Base-by-base conservation (phyloP, 768 basidiomycete genomes). In the Tulasnella sp. region DNA sequence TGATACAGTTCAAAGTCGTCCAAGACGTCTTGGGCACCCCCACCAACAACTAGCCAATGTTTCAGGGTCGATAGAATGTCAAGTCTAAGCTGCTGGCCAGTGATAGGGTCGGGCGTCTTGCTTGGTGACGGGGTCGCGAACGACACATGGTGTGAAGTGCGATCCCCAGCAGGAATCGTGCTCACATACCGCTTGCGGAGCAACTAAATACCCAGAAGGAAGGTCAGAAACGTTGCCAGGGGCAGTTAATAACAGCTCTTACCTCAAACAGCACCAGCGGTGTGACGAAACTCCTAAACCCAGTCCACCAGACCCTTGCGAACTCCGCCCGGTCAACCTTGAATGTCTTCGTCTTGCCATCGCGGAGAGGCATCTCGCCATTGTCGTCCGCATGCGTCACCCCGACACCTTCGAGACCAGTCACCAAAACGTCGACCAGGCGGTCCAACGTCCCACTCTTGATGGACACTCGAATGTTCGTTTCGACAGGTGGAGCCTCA, bases 181-280 rank as follows among this genome's bases (percentile, higher is more conserved):
- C 74, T 74, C 17, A 81, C 67, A 62, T 85, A 89, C 31, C 82
- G 78, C 69, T 88, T 89, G 49, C 84, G 77, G 52, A 91, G 69
- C 12, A 88, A 73, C 86, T 91, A 63, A n/a, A n/a, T n/a, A n/a
- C n/a, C n/a, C n/a, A n/a, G n/a, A n/a, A n/a, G n/a, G n/a, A n/a
- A n/a, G n/a, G n/a, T n/a, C n/a, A n/a, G n/a, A n/a, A n/a, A n/a
- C n/a, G n/a, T n/a, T n/a, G n/a, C n/a, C n/a, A n/a, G n/a, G n/a
- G n/a, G n/a, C n/a, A n/a, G n/a, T n/a, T n/a, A n/a, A n/a, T 11
- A 40, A 35, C 15, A 32, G n/a, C 8, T 64, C 77, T 46, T 63
- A 87, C 88, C 80, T 90, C 86, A 66, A 91, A 89, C 63, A 91
- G 85, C 1, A 84, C 83, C 6, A 83, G 67, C 0, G 88, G 87